These are phyloP conservation scores for Rhipidocladum racemiflorum DNA, from an alignment of 176 grass and related monocot species.

Conservation along the genomic window DNA sequence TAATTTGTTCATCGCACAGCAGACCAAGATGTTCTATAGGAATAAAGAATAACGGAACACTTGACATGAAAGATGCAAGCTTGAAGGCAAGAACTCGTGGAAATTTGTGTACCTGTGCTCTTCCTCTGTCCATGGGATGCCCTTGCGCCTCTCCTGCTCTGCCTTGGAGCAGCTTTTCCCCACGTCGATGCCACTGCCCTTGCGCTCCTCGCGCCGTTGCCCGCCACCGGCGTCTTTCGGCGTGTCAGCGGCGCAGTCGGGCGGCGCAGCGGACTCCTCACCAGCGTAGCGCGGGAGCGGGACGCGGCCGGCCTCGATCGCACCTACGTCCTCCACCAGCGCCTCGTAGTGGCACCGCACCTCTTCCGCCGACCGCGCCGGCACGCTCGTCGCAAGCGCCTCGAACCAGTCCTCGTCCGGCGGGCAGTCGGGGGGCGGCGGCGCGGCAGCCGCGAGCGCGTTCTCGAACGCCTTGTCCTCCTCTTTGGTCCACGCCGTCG, in stretches of 20 bases:
- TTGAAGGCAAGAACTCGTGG: not conserved
- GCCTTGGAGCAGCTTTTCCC: constrained; percentile 79
- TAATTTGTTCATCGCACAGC: not conserved
- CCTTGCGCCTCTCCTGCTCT: constrained; percentile 92
- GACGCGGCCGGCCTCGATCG: constrained; percentile 77
- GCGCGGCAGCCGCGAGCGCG: constrained; percentile 49
- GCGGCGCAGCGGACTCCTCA: constrained; percentile 39
- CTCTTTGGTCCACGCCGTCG: constrained; percentile 62
- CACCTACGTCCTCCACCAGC: constrained; percentile 74
- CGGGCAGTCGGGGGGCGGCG: constrained; percentile 25
- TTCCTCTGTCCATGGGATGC: constrained; percentile 98
- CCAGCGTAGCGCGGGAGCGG: constrained; percentile 59
- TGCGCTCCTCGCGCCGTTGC: constrained; percentile 47
- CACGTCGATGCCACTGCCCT: constrained; percentile 29
- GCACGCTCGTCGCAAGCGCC: constrained; percentile 50
- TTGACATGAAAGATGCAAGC: not conserved
- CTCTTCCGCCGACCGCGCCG: constrained; percentile 67
- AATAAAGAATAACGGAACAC: not conserved
- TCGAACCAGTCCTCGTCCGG: constrained; percentile 54
- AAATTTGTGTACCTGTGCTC: constrained; percentile 66
- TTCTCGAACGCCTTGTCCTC: constrained; percentile 97
- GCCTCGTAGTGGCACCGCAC: constrained; percentile 73
- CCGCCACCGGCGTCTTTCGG: constrained; percentile 23
- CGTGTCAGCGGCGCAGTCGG: not conserved
- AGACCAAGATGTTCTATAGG: not conserved